Evolutionary conservation across 202 grass and related monocot species (phyloP), one percentile per base, ranked within the genome.

Genomic region (Setaria italica): DNA sequence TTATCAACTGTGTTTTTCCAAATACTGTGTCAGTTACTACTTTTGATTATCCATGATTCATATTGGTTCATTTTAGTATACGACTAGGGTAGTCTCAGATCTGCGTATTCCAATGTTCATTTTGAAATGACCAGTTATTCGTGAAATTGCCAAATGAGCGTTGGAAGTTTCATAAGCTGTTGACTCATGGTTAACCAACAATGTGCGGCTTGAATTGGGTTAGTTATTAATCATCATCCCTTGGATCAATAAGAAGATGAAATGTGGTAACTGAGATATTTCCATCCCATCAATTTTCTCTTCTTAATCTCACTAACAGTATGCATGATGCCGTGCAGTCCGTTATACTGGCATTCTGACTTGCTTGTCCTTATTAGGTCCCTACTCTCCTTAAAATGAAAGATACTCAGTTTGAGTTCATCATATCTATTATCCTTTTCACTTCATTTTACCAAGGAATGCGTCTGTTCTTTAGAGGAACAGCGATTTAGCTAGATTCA

Each of bases 121-220:
- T 39, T 78, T 7, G 47, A 11, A 50, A 43, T 73, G 9, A 19
- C 79, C 57, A 86, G 32, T 35, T 65, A 60, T 65, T 14, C 33
- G 7, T 9, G 11, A 41, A 74, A 56, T 14, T 80, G 35, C 54
- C 57, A 80, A 62, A 50, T 39, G 79, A 72, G 57, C 46, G 29
- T 45, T 63, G n/a, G 19, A 48, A 72, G 72, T 72, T 86, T 62
- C 21, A 74, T 80, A 54, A 55, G 19, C 41, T 76, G 50, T 49
- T 78, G 70, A 37, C 62, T 76, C 8, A 11, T 76, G 11, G 78
- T 69, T 87, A 64, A 21, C 58, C 11, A 56, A 34, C 33, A 80
- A 70, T 33, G 16, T 20, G 21, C 33, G 66, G 45, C 17, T 86
- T 34, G 37, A 74, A 80, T 54, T 76, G 33, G 32, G 54, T 60